Evolutionary conservation across 306 rosid species (phyloP).

Genomic region (Sindora glabra): DNA sequence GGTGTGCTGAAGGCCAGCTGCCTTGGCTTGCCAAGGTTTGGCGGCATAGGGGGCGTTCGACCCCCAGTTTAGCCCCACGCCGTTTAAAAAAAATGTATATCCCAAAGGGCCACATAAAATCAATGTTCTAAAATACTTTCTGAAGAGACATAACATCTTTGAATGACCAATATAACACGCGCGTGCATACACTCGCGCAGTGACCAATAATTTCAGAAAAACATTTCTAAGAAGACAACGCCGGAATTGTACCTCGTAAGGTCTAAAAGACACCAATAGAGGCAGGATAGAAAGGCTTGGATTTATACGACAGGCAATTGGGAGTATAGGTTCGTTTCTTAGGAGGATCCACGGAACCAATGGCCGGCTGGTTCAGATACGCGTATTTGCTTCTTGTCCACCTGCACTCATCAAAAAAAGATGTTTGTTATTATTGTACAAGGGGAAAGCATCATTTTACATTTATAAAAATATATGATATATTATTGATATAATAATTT

Average conservation of each 20-base stretch:
- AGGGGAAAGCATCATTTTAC: no score
- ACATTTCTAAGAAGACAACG: not conserved
- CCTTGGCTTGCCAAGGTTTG: no score
- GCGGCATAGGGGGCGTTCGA: no score
- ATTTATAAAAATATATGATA: no score
- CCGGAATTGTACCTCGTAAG: conserved; percentile 8
- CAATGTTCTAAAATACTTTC: not conserved
- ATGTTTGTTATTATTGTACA: not conserved
- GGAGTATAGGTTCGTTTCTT: conserved; percentile 55
- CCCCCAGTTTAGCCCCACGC: no score
- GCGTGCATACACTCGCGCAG: no score
- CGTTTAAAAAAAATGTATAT: no score
- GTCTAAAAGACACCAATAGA: conserved; percentile 64
- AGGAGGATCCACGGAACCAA: conserved; percentile 39
- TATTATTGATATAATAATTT: no score
- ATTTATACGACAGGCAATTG: conserved; percentile 28
- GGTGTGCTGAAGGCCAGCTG: no score
- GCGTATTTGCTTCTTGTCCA: conserved; percentile 92
- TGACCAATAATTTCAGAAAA: not conserved
- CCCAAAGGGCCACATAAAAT: not conserved
- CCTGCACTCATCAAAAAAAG: conserved; percentile 36
- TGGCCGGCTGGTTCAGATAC: conserved; percentile 72
- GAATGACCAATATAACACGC: conserved; percentile 11
- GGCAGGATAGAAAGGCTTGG: conserved; percentile 49
- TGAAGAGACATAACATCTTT: not conserved